These are phyloP conservation scores for Mytilinidion resinicola DNA, from an alignment of 495 filamentous ascomycete species.

Conservation along the genomic window DNA sequence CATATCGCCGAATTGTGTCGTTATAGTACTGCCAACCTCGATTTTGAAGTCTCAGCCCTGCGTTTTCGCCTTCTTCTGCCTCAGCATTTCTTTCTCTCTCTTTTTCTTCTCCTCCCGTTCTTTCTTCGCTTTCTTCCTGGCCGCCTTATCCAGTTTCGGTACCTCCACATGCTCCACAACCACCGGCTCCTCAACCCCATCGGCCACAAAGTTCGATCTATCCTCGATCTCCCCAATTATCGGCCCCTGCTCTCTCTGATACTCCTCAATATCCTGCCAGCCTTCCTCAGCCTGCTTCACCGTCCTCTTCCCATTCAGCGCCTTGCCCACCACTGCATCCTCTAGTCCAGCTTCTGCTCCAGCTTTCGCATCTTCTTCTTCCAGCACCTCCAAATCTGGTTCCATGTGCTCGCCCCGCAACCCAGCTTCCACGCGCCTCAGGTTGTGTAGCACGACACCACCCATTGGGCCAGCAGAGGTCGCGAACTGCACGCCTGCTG, in stretches of 20 bases:
- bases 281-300: conserved; percentile 28
- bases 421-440: conserved; percentile 61
- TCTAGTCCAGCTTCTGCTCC: not conserved
- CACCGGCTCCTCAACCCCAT: conserved; percentile 11
- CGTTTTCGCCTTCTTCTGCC: conserved; percentile 27
- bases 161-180: conserved; percentile 11
- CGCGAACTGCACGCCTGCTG: conserved; percentile 48
- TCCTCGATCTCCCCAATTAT: conserved; percentile 37
- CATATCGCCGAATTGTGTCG: not conserved
- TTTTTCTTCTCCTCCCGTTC: conserved; percentile 41
- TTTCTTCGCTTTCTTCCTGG: conserved; percentile 40
- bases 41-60: not conserved
- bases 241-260: conserved; percentile 40
- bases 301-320: conserved; percentile 4
- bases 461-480: conserved; percentile 47
- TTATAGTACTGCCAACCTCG: not conserved
- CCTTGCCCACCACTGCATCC: conserved; percentile 6
- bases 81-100: conserved; percentile 39
- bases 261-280: conserved; percentile 50
- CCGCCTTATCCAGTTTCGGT: conserved; percentile 32
- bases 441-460: conserved; percentile 56
- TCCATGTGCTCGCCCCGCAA: conserved; percentile 52
- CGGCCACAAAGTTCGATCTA: conserved; percentile 16
- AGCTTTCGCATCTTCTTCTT: conserved; percentile 16
- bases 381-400: conserved; percentile 18